Evolutionary conservation across 2,329 filamentous ascomycete genomes (phyloP).

Genomic region (Reticulascus tulasneorum): DNA sequence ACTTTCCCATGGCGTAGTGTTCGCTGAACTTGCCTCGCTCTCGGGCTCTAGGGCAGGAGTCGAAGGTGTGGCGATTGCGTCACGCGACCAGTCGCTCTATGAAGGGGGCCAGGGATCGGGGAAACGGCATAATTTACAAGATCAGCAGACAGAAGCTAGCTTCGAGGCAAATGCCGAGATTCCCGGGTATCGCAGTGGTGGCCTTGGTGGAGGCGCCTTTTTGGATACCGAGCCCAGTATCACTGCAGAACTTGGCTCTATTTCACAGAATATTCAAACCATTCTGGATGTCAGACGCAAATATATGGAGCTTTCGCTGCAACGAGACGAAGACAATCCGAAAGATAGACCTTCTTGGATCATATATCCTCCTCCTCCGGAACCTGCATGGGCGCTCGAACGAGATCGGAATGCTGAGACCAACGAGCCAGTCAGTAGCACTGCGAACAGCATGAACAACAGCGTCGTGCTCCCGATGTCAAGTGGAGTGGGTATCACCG

Average conservation of each 20-base stretch:
- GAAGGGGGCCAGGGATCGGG: background rate
- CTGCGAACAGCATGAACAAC: slow-evolving; percentile 41
- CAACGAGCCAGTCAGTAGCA: slow-evolving; percentile 29
- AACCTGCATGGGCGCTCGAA: slow-evolving; percentile 68
- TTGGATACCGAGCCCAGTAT: slow-evolving; percentile 74
- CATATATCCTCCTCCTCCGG: slow-evolving; percentile 87
- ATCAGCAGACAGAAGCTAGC: too few species aligned
- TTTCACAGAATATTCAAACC: slow-evolving; percentile 87
- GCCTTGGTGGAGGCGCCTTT: slow-evolving; percentile 61
- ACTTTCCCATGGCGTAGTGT: slow-evolving; percentile 4
- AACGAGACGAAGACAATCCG: slow-evolving; percentile 79
- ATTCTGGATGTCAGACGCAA: slow-evolving; percentile 85
- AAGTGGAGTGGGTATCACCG: background rate
- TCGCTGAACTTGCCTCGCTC: slow-evolving; percentile 4
- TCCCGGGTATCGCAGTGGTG: slow-evolving; percentile 37
- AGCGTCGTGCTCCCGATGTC: slow-evolving; percentile 38
- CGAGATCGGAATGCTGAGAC: slow-evolving; percentile 20
- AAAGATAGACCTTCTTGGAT: slow-evolving; percentile 79
- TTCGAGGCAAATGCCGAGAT: background rate
- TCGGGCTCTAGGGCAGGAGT: background rate
- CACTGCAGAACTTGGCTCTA: slow-evolving; percentile 75
- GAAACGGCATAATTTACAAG: too few species aligned
- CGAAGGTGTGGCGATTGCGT: background rate
- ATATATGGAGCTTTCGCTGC: slow-evolving; percentile 81
- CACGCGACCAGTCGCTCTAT: background rate